Conservation (phyloP, 345 rosid species). For the Mangifera indica region DNA sequence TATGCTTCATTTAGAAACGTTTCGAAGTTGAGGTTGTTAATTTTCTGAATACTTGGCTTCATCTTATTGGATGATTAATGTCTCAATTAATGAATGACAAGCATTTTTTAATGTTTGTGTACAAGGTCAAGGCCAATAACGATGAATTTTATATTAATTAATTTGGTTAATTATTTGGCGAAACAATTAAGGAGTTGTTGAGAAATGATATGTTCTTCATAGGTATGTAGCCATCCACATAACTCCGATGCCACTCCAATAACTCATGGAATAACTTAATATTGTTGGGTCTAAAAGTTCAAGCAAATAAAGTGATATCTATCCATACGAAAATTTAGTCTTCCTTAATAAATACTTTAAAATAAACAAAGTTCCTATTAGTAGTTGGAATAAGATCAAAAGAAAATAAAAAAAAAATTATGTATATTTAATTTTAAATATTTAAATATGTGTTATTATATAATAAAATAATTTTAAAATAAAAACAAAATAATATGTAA, state of each 20-base stretch:
- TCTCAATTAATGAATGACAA: not conserved
- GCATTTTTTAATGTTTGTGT: not conserved
- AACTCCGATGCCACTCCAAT: not conserved
- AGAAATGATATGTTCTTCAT: constrained; percentile 1
- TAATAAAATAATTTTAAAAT: too few species aligned
- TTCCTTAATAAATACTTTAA: too few species aligned
- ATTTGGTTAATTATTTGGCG: not conserved
- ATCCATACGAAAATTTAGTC: too few species aligned
- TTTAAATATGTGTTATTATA: too few species aligned
- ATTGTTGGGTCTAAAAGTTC: too few species aligned
- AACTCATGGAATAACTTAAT: not conserved
- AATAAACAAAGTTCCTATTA: too few species aligned
- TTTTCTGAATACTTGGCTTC: not conserved
- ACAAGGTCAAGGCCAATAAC: constrained; percentile 3
- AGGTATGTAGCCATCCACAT: not conserved
- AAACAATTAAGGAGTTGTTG: not conserved
- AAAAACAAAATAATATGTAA: too few species aligned
- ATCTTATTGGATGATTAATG: not conserved
- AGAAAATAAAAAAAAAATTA: too few species aligned
- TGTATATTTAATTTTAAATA: too few species aligned
- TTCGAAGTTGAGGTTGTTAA: constrained; percentile 13
- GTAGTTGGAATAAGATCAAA: too few species aligned
- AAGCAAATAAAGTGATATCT: too few species aligned
- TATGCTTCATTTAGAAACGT: constrained; percentile 6
- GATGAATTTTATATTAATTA: not conserved